phyloP scores from a whole-genome alignment of 208 protist species.

The Strigomonas oncopelti region DNA sequence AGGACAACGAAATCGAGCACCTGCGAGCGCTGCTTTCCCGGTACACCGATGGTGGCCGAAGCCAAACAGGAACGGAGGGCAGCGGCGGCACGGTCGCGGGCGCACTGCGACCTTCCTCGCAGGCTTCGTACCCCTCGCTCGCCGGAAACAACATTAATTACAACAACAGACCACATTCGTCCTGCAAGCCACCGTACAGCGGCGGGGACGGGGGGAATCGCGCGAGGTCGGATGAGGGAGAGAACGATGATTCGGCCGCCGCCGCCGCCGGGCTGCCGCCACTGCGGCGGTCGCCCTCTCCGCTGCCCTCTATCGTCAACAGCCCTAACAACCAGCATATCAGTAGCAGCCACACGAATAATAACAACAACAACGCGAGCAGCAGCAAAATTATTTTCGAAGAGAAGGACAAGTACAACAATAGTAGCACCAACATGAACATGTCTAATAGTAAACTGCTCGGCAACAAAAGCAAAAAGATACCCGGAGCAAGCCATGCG shows the following conservation, averaged over 20 bases:
- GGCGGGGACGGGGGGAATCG: no score
- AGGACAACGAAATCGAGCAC: constrained; percentile 4
- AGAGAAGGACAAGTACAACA: constrained; percentile 1
- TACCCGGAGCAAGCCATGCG: no score
- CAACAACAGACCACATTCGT: background rate
- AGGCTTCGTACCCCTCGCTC: background rate
- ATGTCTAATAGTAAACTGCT: background rate
- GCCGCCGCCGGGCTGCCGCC: background rate
- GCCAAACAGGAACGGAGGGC: background rate
- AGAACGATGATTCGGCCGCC: background rate
- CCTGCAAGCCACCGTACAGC: no score
- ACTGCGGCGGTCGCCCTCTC: background rate
- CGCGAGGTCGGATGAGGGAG: background rate
- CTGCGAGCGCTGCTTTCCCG: background rate
- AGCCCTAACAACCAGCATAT: background rate
- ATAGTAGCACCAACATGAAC: background rate
- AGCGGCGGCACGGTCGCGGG: background rate
- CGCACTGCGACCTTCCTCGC: background rate
- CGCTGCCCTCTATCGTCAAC: background rate
- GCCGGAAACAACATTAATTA: constrained; percentile 3
- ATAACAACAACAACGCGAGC: background rate
- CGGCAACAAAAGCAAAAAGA: background rate
- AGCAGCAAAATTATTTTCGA: background rate
- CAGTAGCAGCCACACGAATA: no score
- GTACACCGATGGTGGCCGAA: background rate